Percentiles rank a stretch among this genome's conserved stretches.
Conservation (phyloP, 2,329 filamentous ascomycete genomes). For the Fusarium tupiense region DNA sequence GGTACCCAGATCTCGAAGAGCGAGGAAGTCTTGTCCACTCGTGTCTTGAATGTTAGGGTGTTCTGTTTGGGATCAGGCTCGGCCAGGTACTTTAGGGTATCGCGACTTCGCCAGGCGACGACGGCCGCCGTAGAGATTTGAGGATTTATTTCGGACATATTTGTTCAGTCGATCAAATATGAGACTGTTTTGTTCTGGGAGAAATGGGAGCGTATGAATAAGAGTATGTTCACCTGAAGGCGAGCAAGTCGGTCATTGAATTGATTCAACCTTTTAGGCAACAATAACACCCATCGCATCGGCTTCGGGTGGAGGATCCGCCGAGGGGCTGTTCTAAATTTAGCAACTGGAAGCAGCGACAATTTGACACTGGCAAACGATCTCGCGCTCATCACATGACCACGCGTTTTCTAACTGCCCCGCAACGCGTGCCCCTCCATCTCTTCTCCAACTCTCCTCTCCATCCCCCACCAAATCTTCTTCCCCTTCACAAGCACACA, state of each 20-base stretch:
- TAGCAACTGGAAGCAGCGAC: too few relatives aligned
- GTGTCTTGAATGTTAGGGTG: background rate
- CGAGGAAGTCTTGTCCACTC: accelerated
- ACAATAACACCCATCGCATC: background rate
- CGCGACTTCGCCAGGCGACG: background rate
- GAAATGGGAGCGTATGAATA: too few relatives aligned
- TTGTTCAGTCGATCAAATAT: too few relatives aligned
- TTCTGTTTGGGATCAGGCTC: background rate
- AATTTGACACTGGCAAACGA: background rate
- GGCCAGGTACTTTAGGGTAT: background rate
- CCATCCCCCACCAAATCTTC: background rate
- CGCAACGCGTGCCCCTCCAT: background rate
- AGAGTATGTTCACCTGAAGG: accelerated
- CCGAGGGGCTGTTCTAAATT: too few relatives aligned
- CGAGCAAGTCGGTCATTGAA: background rate
- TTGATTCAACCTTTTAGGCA: background rate
- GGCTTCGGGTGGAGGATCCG: background rate
- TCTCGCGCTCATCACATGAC: background rate
- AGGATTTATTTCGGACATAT: background rate
- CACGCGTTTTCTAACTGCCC: background rate
- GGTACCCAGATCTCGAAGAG: background rate
- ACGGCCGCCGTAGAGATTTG: background rate
- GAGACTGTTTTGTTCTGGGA: too few relatives aligned
- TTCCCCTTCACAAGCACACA: background rate
- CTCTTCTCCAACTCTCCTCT: background rate